Base-by-base conservation (phyloP, 306 rosid species). In the Albizia julibrissin region DNA sequence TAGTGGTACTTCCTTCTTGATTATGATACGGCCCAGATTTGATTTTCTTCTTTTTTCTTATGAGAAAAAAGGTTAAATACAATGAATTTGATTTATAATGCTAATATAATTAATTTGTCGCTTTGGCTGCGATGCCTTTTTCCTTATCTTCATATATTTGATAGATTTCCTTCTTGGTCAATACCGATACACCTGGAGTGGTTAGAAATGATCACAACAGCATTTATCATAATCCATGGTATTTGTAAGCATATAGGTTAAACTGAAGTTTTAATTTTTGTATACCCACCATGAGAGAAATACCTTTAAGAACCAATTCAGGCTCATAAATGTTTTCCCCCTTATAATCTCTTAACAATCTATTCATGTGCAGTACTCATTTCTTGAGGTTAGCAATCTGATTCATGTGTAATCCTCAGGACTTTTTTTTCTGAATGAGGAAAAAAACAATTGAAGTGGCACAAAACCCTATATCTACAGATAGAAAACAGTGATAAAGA, bases 231-330 rank as follows among this genome's bases (percentile, higher is more conserved):
- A 37, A 34, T 65, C n/a, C 11, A 4, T 24, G 56, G 43, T 19
- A 42, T 71, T 27, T 31, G 54, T 21, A 49, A 29, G 68, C 75
- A 29, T 78, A 40, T 72, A 42, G 49, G 73, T 64, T 40, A 65
- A 64, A 61, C 64, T 37, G n/a, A 77, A 40, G 69, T 69, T 24
- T 75, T 46, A 76, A 69, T 62, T 69, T 79, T 34, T 34, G 59
- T 59, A 65, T 44, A 22, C 42, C 49, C 29, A 37, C 27, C 27
- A 68, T 68, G 42, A 8, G 72, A 19, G 26, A 37, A 61, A 11
- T 24, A 61, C 18, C 67, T 61, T 61, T 19, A 69, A 39, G 73
- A 29, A 39, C 29, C 8, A 10, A 69, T 69, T 68, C 16, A 37
- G 24, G 19, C 16, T 40, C 43, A 6, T 4, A 42, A 9, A 39